Conservation (phyloP, 345 rosid genomes). For the Melaleuca quinquenervia region DNA sequence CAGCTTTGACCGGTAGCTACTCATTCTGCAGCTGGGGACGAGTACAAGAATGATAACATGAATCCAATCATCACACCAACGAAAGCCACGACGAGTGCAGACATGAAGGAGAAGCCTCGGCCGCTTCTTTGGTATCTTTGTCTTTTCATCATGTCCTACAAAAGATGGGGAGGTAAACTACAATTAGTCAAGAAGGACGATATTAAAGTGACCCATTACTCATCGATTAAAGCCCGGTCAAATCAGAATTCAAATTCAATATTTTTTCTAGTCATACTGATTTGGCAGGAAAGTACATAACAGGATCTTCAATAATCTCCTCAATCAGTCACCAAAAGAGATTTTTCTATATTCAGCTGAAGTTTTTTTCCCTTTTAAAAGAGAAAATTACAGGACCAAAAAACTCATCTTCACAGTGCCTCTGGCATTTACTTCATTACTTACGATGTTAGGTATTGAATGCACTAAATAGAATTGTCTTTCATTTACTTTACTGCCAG, state of each 20-base stretch:
- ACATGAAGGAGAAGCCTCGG: constrained; percentile 44
- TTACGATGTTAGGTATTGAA: background rate
- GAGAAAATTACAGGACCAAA: background rate
- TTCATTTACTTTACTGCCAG: background rate
- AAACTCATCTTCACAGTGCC: background rate
- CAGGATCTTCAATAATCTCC: background rate
- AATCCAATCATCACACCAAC: background rate
- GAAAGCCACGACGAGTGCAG: constrained; percentile 45
- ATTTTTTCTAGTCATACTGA: too few species aligned
- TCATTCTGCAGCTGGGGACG: background rate
- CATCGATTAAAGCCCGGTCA: background rate
- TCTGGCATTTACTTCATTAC: background rate
- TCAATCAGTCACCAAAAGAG: background rate
- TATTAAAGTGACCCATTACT: background rate
- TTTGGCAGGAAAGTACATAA: too few species aligned
- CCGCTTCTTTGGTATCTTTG: constrained; percentile 32
- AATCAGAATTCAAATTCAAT: background rate
- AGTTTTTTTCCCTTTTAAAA: background rate
- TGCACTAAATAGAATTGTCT: background rate
- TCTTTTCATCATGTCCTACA: constrained; percentile 57
- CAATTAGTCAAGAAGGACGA: background rate
- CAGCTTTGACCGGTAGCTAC: background rate
- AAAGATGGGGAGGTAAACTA: background rate
- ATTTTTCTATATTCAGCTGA: too few species aligned
- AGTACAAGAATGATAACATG: background rate